These are phyloP conservation scores for Podosphaera fusca DNA, from an alignment of 2,329 filamentous ascomycete species.

Conservation along the genomic window DNA sequence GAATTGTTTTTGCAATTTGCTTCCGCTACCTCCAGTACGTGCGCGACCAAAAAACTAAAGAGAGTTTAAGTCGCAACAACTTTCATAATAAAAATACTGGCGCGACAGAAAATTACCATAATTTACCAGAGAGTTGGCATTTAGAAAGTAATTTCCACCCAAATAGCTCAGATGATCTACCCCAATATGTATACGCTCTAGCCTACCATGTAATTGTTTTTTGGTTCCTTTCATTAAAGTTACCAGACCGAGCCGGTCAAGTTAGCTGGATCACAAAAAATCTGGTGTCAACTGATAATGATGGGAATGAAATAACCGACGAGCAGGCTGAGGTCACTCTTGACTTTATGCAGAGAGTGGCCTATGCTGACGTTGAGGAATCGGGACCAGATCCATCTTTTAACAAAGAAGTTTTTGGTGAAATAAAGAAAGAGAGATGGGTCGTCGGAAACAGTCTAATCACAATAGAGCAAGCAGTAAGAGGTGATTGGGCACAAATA, in stretches of 20 bases:
- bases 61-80: conserved; percentile 17
- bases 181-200: conserved; percentile 80
- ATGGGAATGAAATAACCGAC: conserved; percentile 54
- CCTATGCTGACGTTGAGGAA: conserved; percentile 68
- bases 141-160: conserved; percentile 18
- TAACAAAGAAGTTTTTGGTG: conserved; percentile 37
- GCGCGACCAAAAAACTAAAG: conserved; percentile 32
- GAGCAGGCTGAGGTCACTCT: conserved; percentile 86
- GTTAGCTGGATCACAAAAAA: conserved; percentile 81
- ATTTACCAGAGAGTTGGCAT: conserved; percentile 21
- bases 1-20: conserved; percentile 84
- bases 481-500: conserved; percentile 44
- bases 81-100: conserved; percentile 10
- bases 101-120: conserved; percentile 9
- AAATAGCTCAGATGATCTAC: conserved; percentile 46
- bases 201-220: conserved; percentile 92
- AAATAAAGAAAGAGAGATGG: conserved; percentile 45
- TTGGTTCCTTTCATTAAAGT: conserved; percentile 81
- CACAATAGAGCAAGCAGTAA: conserved; percentile 46
- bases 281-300: conserved; percentile 51
- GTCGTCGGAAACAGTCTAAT: conserved; percentile 52
- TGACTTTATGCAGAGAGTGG: conserved; percentile 79
- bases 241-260: conserved; percentile 61
- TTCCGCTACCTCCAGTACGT: conserved; percentile 84
- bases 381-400: conserved; percentile 44